These are phyloP conservation scores for Fonticula alba DNA, from an alignment of 78 protist genomes.

Conservation along the genomic window DNA sequence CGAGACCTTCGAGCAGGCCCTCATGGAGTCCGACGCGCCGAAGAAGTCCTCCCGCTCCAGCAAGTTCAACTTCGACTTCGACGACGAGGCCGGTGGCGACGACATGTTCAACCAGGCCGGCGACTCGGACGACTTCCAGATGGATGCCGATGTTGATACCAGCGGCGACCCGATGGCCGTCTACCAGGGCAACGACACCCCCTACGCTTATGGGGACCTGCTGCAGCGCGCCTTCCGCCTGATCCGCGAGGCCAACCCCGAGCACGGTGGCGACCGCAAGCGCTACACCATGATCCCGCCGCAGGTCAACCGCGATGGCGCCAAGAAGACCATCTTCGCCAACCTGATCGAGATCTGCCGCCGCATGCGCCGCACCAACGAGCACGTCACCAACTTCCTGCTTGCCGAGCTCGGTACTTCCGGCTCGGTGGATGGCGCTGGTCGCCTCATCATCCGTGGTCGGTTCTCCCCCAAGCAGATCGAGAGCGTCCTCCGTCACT, in stretches of 20 bases:
- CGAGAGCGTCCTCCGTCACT: slow-evolving; percentile 54
- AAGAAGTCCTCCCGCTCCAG: too few relatives aligned
- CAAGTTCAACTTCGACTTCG: too few relatives aligned
- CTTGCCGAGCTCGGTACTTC: slow-evolving; percentile 73
- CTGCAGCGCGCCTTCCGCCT: not conserved
- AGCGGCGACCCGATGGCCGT: too few relatives aligned
- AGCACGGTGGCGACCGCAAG: slow-evolving; percentile 17
- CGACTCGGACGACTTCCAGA: too few relatives aligned
- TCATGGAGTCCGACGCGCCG: too few relatives aligned
- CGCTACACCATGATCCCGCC: slow-evolving; percentile 51
- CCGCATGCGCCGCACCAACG: slow-evolving; percentile 38
- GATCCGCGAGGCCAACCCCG: slow-evolving; percentile 9
- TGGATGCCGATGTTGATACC: too few relatives aligned
- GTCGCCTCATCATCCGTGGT: slow-evolving; percentile 62
- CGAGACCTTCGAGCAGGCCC: too few relatives aligned
- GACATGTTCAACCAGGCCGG: too few relatives aligned
- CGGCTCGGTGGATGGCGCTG: slow-evolving; percentile 63
- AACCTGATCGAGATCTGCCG: slow-evolving; percentile 68
- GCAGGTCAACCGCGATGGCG: slow-evolving; percentile 46
- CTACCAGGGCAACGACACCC: too few relatives aligned
- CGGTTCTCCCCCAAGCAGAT: slow-evolving; percentile 52
- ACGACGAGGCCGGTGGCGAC: too few relatives aligned
- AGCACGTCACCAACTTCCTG: slow-evolving; percentile 50
- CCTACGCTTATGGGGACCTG: not conserved
- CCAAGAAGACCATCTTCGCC: slow-evolving; percentile 54